phyloP scores from a whole-genome alignment of 2,329 filamentous ascomycete genomes.

The Coniochaeta ligniaria region DNA sequence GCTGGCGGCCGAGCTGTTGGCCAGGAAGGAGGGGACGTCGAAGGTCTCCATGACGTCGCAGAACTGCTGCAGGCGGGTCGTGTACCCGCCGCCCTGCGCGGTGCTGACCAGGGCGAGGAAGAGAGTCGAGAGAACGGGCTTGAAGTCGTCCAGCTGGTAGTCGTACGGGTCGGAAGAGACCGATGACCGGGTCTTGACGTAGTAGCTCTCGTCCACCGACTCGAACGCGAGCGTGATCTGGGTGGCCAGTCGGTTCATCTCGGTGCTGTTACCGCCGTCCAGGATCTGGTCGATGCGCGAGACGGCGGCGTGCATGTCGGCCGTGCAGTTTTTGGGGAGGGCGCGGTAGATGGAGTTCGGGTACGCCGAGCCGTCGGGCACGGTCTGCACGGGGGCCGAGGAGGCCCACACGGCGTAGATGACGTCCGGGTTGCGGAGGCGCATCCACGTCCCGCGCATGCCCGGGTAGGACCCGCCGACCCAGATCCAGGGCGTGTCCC shows the following conservation, averaged over 20 bases:
- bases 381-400: slow-evolving; percentile 38
- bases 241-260: neutral
- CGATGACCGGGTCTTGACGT: neutral
- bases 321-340: slow-evolving; percentile 22
- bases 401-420: slow-evolving; percentile 44
- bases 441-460: slow-evolving; percentile 40
- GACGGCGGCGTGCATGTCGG: slow-evolving; percentile 7
- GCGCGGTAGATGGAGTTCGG: slow-evolving; percentile 38
- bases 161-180: neutral
- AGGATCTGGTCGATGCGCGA: slow-evolving; percentile 5
- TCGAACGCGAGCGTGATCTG: neutral
- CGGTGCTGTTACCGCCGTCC: neutral
- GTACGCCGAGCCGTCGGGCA: slow-evolving; percentile 40
- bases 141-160: neutral
- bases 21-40: neutral
- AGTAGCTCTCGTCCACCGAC: neutral
- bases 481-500: slow-evolving; percentile 43
- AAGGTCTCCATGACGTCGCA: slow-evolving; percentile 7
- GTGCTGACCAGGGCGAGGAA: neutral
- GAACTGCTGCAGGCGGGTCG: neutral
- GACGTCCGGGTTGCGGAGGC: slow-evolving; percentile 35
- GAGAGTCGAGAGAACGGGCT: neutral
- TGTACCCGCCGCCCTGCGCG: neutral
- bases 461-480: slow-evolving; percentile 44
- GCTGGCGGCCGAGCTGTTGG: neutral